Evolutionary conservation across 1,284 basidiomycete species (phyloP).

Genomic region (Gymnopus androsaceus): DNA sequence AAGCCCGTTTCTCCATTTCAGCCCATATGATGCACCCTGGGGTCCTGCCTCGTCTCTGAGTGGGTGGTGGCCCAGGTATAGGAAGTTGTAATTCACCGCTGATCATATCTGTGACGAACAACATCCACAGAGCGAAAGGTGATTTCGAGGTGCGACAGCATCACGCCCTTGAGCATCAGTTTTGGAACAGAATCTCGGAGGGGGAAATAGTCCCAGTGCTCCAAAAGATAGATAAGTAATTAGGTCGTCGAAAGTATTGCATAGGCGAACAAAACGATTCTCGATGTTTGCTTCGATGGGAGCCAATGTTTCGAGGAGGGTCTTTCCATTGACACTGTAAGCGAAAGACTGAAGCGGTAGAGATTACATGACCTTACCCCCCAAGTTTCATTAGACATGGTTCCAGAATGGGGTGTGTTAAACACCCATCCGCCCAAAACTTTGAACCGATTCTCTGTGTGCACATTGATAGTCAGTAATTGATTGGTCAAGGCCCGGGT

Average conservation of each 20-base stretch:
- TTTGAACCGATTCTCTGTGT: slow-evolving; percentile 21
- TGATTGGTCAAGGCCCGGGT: too few species aligned
- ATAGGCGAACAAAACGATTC: slow-evolving; percentile 34
- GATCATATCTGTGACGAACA: slow-evolving; percentile 27
- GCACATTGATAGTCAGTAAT: slow-evolving; percentile 1
- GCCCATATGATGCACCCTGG: slow-evolving; percentile 22
- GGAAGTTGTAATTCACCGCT: not conserved
- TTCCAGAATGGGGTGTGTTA: slow-evolving; percentile 21
- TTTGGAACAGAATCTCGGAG: slow-evolving; percentile 22
- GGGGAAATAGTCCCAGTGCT: slow-evolving; percentile 23
- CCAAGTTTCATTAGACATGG: slow-evolving; percentile 32
- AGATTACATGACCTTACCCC: slow-evolving; percentile 25
- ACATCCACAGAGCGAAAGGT: slow-evolving; percentile 32
- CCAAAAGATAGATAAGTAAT: slow-evolving; percentile 29
- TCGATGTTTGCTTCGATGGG: slow-evolving; percentile 24
- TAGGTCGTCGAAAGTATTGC: slow-evolving; percentile 33
- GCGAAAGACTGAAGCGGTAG: not conserved
- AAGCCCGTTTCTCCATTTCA: slow-evolving; percentile 23
- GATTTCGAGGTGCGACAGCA: slow-evolving; percentile 20
- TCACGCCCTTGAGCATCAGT: not conserved
- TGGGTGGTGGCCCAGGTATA: slow-evolving; percentile 18
- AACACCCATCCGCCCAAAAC: slow-evolving; percentile 34
- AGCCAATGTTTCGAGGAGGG: slow-evolving; percentile 7
- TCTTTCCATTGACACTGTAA: not conserved
- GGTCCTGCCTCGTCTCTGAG: slow-evolving; percentile 17